These are phyloP conservation scores for Ceratobasidium theobromae DNA, from an alignment of 1,284 basidiomycete genomes.

Conservation along the genomic window DNA sequence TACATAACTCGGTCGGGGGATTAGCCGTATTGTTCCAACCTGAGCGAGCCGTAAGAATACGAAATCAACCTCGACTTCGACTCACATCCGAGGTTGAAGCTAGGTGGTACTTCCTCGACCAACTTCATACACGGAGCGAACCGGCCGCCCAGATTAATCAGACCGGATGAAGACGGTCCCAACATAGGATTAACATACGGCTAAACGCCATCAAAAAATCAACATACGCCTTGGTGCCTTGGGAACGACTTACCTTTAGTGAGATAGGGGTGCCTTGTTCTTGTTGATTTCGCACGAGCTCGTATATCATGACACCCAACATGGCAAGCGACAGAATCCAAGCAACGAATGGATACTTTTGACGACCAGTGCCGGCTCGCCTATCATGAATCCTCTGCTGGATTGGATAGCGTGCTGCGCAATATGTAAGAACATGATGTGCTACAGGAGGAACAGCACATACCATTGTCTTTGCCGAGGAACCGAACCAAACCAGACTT, in stretches of 20 bases:
- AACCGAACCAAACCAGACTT: constrained; percentile 19
- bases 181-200: constrained; percentile 89
- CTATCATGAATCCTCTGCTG: constrained; percentile 84
- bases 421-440: constrained; percentile 32
- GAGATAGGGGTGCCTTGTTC: constrained; percentile 79
- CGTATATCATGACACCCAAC: constrained; percentile 70
- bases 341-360: constrained; percentile 74
- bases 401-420: constrained; percentile 55
- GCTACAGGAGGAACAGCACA: constrained; percentile 4
- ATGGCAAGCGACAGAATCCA: constrained; percentile 66
- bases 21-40: constrained; percentile 77
- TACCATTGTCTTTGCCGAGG: constrained; percentile 18
- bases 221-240: not conserved
- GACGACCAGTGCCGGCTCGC: constrained; percentile 73
- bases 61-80: not conserved
- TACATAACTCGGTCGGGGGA: constrained; percentile 66
- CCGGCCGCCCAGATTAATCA: constrained; percentile 82
- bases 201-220: constrained; percentile 41
- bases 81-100: constrained; percentile 66
- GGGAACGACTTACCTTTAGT: constrained; percentile 58
- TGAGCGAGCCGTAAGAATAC: constrained; percentile 39
- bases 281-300: constrained; percentile 70
- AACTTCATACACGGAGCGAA: constrained; percentile 88
- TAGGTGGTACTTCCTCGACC: constrained; percentile 61
- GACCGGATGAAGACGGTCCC: constrained; percentile 80